Conservation (phyloP, 768 basidiomycete genomes). For the Boletus sp. region DNA sequence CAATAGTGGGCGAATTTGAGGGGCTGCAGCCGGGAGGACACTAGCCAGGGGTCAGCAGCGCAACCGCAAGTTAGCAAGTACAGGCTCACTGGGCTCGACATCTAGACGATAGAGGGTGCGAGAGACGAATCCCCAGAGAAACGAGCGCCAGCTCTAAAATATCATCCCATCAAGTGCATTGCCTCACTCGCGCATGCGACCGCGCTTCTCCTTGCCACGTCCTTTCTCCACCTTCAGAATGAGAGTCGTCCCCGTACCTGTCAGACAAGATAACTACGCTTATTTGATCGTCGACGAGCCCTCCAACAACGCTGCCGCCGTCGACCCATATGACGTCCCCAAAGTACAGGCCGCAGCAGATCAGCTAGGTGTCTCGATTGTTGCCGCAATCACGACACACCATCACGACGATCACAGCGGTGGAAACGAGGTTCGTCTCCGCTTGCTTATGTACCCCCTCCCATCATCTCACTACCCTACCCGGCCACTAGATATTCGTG, state of each 20-base stretch:
- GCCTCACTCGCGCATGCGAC: slow-evolving; percentile 18
- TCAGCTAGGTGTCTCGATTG: slow-evolving; percentile 58
- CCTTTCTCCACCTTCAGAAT: slow-evolving; percentile 38
- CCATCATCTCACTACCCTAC: slow-evolving; percentile 11
- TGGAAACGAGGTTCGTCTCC: slow-evolving; percentile 66
- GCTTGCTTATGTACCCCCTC: no score
- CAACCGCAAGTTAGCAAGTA: neutral
- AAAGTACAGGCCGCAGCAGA: slow-evolving; percentile 67
- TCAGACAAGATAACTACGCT: slow-evolving; percentile 81
- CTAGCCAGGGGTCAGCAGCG: slow-evolving; percentile 7
- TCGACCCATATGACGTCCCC: slow-evolving; percentile 77
- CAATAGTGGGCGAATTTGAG: no score
- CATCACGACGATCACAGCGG: slow-evolving; percentile 90
- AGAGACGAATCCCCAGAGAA: no score
- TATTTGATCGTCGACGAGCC: slow-evolving; percentile 75
- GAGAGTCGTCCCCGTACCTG: slow-evolving; percentile 77
- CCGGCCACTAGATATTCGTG: slow-evolving; percentile 29
- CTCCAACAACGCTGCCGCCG: slow-evolving; percentile 66
- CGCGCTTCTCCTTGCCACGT: slow-evolving; percentile 10
- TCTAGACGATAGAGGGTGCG: neutral
- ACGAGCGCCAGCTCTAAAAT: slow-evolving; percentile 2
- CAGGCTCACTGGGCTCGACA: slow-evolving; percentile 4
- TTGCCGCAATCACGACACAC: slow-evolving; percentile 85
- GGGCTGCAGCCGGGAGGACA: no score
- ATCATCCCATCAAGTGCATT: slow-evolving; percentile 16